Conservation (phyloP, 148 eudicot genomes). For the Heliamphora exappendiculata region DNA sequence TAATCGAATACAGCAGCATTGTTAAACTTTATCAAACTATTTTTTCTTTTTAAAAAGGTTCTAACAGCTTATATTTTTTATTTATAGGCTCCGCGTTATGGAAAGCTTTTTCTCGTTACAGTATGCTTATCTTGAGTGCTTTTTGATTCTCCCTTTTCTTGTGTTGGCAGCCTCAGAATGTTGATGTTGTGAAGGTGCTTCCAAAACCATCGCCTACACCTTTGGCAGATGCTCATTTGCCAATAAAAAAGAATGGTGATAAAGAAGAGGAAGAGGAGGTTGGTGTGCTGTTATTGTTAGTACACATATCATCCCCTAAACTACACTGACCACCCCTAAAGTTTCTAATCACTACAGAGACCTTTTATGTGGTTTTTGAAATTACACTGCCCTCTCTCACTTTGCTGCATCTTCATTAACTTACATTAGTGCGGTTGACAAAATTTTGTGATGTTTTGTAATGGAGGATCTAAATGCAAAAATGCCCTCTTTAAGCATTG, state of each 20-base stretch:
- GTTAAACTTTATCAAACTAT: background rate
- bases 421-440: too few species aligned
- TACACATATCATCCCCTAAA: background rate
- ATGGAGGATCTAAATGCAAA: too few species aligned
- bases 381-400: too few species aligned
- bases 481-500: too few species aligned
- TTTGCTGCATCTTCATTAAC: too few species aligned
- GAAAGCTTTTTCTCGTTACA: background rate
- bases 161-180: conserved; percentile 30
- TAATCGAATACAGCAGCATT: background rate
- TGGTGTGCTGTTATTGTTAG: background rate
- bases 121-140: conserved; percentile 2
- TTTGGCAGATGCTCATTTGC: conserved; percentile 22
- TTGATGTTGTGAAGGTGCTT: conserved; percentile 35
- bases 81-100: background rate
- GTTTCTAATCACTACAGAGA: too few species aligned
- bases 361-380: too few species aligned
- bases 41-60: background rate
- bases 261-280: conserved; percentile 46
- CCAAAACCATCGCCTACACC: conserved; percentile 38
- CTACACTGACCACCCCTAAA: too few species aligned
- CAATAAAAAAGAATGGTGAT: conserved; percentile 23
- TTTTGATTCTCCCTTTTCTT: background rate
- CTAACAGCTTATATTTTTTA: background rate
- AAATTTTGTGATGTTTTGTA: too few species aligned